Base-by-base conservation (phyloP, 495 filamentous ascomycete genomes). In the Podospora australis region DNA sequence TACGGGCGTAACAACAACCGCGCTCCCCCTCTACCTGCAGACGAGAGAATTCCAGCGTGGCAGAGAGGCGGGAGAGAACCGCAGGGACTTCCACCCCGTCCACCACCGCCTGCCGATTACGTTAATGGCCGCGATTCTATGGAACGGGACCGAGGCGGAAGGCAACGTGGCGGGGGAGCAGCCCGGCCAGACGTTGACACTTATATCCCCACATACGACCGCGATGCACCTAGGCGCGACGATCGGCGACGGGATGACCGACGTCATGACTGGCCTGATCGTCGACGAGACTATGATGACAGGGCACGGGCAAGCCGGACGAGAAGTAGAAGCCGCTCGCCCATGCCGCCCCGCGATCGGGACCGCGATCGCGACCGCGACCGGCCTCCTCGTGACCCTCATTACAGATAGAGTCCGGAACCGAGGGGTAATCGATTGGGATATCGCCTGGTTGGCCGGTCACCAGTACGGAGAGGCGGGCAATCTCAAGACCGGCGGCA, bases 171-270 rank as follows among this genome's bases (percentile, higher is more conserved):
- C 60, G 60, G 39, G 44, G 59, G 30, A 51, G 69, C 55, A 65
- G 50, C 28, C 23, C 61, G 67, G 11, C 63, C 61, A n/a, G 69
- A 68, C 51, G 62, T 79, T 13, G 79, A 83, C 52, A 81, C 78
- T 3, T 83, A 83, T 53, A 80, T 83, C 20, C 79, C 79, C 6
- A 74, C 70, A 35, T 82, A 83, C 30, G 58, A 62, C 53, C 61
- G 61, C 16, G 66, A 66, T 49, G 63, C 64, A 9, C 65, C 60
- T 56, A 44, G 64, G 59, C 20, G 70, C 41, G 70, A 75, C 20
- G 75, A 78, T 46, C 62, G 74, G 40, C 68, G 70, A 35, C 49
- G 70, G 53, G 71, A 74, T 19, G 70, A 67, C 23, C 60, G 68
- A 20, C 64, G 65, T 13, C 62, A 69, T 30, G 58, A 64, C n/a